Evolutionary conservation across 768 basidiomycete genomes (phyloP).

Genomic region (Lactifluus echinatus): DNA sequence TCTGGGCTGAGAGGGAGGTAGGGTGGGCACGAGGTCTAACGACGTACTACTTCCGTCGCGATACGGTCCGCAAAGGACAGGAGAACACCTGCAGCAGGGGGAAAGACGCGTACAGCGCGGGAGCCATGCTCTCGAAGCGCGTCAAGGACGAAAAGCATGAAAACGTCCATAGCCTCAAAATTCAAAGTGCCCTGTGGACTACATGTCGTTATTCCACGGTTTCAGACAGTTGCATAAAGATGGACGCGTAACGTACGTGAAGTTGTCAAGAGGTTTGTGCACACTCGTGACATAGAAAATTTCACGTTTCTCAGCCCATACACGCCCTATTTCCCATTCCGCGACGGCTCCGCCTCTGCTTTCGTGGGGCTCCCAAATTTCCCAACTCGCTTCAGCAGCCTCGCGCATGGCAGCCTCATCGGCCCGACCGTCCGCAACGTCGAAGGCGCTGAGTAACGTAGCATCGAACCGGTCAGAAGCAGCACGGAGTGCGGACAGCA

Average conservation of each 20-base stretch:
- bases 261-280: constrained; percentile 79
- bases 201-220: constrained; percentile 5
- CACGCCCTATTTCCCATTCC: constrained; percentile 90
- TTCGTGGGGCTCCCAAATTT: constrained; percentile 50
- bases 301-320: constrained; percentile 94
- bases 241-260: constrained; percentile 43
- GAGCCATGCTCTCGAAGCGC: constrained; percentile 69
- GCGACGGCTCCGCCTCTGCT: constrained; percentile 24
- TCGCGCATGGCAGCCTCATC: constrained; percentile 75
- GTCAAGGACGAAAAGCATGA: constrained; percentile 61
- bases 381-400: constrained; percentile 80
- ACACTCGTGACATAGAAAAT: constrained; percentile 81
- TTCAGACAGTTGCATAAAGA: neutral
- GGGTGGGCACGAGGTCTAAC: constrained; percentile 6
- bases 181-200: constrained; percentile 42
- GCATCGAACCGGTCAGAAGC: constrained; percentile 88
- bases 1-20: neutral
- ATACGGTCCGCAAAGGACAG: constrained; percentile 78
- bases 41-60: constrained; percentile 71
- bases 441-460: constrained; percentile 78
- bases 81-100: constrained; percentile 66
- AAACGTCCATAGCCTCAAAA: constrained; percentile 91
- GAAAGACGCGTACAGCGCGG: constrained; percentile 80
- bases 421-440: constrained; percentile 64
- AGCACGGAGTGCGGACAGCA: constrained; percentile 57